These are phyloP conservation scores for Talaromyces sp. DNA, from an alignment of 2,329 filamentous ascomycete species.

Conservation along the genomic window DNA sequence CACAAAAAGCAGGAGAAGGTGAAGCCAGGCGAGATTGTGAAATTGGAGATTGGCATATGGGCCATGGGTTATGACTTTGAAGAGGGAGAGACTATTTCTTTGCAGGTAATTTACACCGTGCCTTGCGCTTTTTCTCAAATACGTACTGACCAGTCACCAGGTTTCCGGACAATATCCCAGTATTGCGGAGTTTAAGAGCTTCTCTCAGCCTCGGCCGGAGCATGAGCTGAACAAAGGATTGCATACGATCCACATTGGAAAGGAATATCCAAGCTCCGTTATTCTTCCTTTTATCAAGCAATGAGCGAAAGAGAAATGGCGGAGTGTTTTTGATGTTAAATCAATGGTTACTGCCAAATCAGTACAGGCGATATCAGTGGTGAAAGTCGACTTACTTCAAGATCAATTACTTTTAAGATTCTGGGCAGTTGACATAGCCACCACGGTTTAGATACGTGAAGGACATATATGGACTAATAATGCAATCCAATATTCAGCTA, in stretches of 20 bases:
- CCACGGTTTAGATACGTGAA: neutral
- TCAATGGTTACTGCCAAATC: neutral
- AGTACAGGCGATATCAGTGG: neutral
- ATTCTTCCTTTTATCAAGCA: conserved; percentile 39
- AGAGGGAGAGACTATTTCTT: conserved; percentile 31
- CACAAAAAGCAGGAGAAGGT: conserved; percentile 46
- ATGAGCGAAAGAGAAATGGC: neutral
- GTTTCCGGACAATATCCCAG: conserved; percentile 37
- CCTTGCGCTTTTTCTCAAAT: neutral
- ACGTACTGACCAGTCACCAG: conserved; percentile 17
- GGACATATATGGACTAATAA: neutral
- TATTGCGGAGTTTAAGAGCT: conserved; percentile 43
- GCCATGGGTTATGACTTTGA: conserved; percentile 49
- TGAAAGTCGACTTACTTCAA: neutral
- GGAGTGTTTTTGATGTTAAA: neutral
- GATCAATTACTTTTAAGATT: too few species aligned
- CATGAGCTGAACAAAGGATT: conserved; percentile 43
- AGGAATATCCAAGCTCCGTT: conserved; percentile 39
- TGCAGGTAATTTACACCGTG: conserved; percentile 17
- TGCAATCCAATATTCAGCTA: too few species aligned
- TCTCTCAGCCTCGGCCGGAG: conserved; percentile 41
- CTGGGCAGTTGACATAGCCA: too few species aligned
- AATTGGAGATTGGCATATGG: conserved; percentile 52
- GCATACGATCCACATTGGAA: conserved; percentile 42
- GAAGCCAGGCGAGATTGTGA: conserved; percentile 42